Conservation (phyloP, 225 moss, liverwort and hornwort genomes). For the Marchantia paleacea region DNA sequence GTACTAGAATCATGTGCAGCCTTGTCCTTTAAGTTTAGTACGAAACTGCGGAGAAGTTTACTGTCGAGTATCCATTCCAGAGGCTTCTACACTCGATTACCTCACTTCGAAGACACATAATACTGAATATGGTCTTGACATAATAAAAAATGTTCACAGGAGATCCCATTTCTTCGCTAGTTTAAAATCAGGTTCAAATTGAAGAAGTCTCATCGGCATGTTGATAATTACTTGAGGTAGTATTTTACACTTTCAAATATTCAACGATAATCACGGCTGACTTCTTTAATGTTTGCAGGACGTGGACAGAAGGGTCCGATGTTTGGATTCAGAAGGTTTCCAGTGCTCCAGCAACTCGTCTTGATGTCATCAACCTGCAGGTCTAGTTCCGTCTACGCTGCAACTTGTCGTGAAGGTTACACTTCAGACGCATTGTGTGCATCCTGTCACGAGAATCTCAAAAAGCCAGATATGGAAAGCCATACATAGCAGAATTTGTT, state of each 20-base stretch:
- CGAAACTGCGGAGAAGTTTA: background rate
- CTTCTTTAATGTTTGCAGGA: slow-evolving; percentile 32
- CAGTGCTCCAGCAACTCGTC: slow-evolving; percentile 79
- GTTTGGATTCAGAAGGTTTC: slow-evolving; percentile 88
- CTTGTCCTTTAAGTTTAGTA: background rate
- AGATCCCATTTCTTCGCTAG: too few relatives aligned
- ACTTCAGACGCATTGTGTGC: too few relatives aligned
- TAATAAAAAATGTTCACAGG: background rate
- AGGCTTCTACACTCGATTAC: background rate
- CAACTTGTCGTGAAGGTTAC: too few relatives aligned
- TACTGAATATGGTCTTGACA: background rate
- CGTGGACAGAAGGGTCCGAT: slow-evolving; percentile 70
- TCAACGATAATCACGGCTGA: background rate
- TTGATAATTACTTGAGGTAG: background rate
- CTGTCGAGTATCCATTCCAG: background rate
- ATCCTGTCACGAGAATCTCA: background rate
- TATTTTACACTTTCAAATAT: background rate
- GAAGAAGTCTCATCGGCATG: background rate
- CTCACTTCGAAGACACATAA: background rate
- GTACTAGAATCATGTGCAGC: background rate
- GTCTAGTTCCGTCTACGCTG: slow-evolving; percentile 22
- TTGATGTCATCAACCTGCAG: slow-evolving; percentile 94
- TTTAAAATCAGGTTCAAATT: background rate
- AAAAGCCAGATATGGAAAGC: background rate
- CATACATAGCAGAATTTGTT: background rate